These are phyloP conservation scores for Insectozyma bohioensis DNA, from an alignment of 1,139 yeast genomes.

Conservation along the genomic window DNA sequence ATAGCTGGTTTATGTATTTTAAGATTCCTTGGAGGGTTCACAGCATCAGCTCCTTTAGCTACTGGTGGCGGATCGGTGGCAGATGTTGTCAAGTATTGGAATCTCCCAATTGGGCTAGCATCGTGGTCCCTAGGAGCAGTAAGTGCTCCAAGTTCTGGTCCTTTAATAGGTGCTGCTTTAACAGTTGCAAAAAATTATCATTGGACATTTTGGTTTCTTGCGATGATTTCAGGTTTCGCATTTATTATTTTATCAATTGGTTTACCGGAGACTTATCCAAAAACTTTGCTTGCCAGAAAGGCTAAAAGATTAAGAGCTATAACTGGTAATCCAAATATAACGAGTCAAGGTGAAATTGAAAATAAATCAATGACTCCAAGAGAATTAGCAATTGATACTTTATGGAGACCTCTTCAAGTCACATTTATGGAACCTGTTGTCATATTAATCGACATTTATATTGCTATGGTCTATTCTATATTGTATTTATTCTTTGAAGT, in stretches of 20 bases:
- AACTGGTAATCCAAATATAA: conserved; percentile 33
- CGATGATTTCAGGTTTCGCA: conserved; percentile 28
- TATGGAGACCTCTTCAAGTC: conserved; percentile 52
- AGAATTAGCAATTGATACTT: conserved; percentile 34
- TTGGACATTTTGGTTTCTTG: conserved; percentile 43
- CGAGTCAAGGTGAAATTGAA: conserved; percentile 30
- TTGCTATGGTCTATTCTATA: conserved; percentile 54
- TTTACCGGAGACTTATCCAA: conserved; percentile 36
- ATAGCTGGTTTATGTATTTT: conserved; percentile 32
- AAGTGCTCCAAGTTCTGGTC: conserved; percentile 39
- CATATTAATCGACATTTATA: conserved; percentile 47
- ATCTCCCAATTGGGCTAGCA: conserved; percentile 34
- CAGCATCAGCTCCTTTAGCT: conserved; percentile 34
- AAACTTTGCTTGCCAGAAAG: conserved; percentile 35
- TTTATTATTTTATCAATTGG: conserved; percentile 25
- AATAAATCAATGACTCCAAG: conserved; percentile 17
- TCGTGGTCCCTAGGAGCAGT: conserved; percentile 37
- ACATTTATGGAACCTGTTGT: conserved; percentile 45
- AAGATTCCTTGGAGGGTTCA: conserved; percentile 33
- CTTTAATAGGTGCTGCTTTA: conserved; percentile 34
- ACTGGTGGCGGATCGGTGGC: conserved; percentile 37
- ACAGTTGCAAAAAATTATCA: conserved; percentile 26
- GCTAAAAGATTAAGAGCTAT: conserved; percentile 34
- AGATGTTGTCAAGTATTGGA: conserved; percentile 26
- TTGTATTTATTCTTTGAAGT: conserved; percentile 63